These are phyloP conservation scores for Monilinia fructigena DNA, from an alignment of 2,329 filamentous ascomycete species.

Conservation along the genomic window DNA sequence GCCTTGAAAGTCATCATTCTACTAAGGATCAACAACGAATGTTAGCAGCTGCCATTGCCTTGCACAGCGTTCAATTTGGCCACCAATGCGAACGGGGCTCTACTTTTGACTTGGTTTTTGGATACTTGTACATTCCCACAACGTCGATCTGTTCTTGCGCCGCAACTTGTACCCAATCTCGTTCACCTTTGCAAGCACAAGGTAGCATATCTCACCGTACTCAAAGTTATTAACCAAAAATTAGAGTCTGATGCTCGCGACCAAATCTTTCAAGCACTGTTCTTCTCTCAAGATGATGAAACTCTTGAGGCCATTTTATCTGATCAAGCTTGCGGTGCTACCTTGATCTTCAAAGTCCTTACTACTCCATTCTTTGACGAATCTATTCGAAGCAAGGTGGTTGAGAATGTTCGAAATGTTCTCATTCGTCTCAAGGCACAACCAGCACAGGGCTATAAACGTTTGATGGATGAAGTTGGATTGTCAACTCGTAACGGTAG, in stretches of 20 bases:
- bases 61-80: slow-evolving; percentile 94
- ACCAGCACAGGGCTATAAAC: slow-evolving; percentile 94
- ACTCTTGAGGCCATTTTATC: slow-evolving; percentile 85
- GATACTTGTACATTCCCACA: slow-evolving; percentile 96
- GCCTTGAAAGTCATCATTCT: slow-evolving; percentile 90
- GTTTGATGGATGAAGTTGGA: slow-evolving; percentile 97
- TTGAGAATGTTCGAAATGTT: slow-evolving; percentile 89
- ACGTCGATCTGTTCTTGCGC: slow-evolving; percentile 86
- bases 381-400: slow-evolving; percentile 78
- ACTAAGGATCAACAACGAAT: slow-evolving; percentile 94
- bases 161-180: slow-evolving; percentile 85
- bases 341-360: slow-evolving; percentile 96
- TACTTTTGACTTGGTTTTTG: slow-evolving; percentile 94
- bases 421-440: slow-evolving; percentile 88
- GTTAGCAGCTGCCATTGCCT: slow-evolving; percentile 90
- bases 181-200: slow-evolving; percentile 98
- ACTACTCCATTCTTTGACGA: slow-evolving; percentile 98
- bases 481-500: slow-evolving; percentile 64
- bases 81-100: slow-evolving; percentile 91
- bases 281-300: slow-evolving; percentile 86
- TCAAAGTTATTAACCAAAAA: slow-evolving; percentile 98
- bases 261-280: slow-evolving; percentile 82
- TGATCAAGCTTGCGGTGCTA: slow-evolving; percentile 89
- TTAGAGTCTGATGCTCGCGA: slow-evolving; percentile 91
- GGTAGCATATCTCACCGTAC: slow-evolving; percentile 92